Conservation (phyloP, 2,329 filamentous ascomycete genomes). For the Fusarium pseudograminearum region DNA sequence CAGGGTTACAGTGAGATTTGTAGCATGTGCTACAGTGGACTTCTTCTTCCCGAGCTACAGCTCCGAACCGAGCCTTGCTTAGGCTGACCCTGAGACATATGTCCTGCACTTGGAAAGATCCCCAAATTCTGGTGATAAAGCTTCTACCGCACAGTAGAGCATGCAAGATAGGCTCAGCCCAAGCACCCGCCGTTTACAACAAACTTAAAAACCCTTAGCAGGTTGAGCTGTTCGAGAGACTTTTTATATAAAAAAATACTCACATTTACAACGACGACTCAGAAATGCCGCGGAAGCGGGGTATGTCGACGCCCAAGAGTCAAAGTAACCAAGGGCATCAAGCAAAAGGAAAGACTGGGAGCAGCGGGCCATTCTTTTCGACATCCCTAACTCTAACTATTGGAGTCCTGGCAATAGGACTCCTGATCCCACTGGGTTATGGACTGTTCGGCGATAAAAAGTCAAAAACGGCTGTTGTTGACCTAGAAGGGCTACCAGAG, state of each 20-base stretch:
- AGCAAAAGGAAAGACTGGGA: background rate
- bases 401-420: slow-evolving; percentile 2
- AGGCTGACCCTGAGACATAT: background rate
- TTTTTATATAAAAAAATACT: too few relatives aligned
- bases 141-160: too few relatives aligned
- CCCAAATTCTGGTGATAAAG: background rate
- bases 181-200: fast-evolving
- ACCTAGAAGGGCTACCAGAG: slow-evolving; percentile 15
- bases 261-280: background rate
- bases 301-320: slow-evolving; percentile 4
- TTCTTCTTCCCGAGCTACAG: too few relatives aligned
- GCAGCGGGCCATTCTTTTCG: background rate
- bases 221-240: fast-evolving
- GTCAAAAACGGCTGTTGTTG: background rate
- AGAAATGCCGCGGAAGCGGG: slow-evolving; percentile 27
- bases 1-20: background rate
- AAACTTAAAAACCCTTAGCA: too few relatives aligned
- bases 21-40: background rate
- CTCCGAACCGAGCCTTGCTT: background rate
- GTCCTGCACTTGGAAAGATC: background rate
- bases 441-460: background rate
- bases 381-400: slow-evolving; percentile 1
- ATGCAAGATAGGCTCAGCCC: background rate
- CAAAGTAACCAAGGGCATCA: background rate
- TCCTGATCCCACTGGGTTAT: slow-evolving; percentile 5